phyloP scores from a whole-genome alignment of 2,329 filamentous ascomycete species.

The Sporothrix curviconia region DNA sequence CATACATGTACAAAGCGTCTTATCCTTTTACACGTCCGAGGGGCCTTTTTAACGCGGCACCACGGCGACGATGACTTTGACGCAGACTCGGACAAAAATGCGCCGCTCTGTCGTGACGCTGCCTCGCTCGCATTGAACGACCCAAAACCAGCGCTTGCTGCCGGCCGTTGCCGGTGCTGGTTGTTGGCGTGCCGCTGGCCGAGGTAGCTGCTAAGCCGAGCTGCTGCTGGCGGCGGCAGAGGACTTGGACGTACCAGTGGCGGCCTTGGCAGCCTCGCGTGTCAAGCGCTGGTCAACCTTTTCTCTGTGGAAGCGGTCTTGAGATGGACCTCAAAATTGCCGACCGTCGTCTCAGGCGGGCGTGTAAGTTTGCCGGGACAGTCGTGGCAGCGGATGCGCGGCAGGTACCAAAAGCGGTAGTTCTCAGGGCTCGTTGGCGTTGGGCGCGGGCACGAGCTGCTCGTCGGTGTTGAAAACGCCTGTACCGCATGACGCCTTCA shows the following conservation, averaged over 20 bases:
- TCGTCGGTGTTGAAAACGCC: constrained; percentile 70
- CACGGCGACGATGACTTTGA: constrained; percentile 2
- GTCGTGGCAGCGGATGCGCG: constrained; percentile 84
- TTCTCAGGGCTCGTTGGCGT: constrained; percentile 44
- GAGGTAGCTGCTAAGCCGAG: not conserved
- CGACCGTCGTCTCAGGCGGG: constrained; percentile 78
- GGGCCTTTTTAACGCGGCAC: not conserved
- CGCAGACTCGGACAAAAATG: not conserved
- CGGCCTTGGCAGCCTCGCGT: constrained; percentile 19
- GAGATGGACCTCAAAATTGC: constrained; percentile 89
- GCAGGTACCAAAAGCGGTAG: constrained; percentile 73
- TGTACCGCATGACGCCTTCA: constrained; percentile 87
- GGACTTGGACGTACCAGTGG: not conserved
- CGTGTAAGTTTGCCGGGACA: constrained; percentile 94
- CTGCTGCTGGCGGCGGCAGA: too few relatives aligned
- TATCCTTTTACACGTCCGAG: not conserved
- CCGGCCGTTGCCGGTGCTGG: not conserved
- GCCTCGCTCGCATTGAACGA: not conserved
- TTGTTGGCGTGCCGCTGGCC: not conserved
- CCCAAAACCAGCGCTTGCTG: not conserved
- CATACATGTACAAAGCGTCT: not conserved
- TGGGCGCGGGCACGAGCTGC: constrained; percentile 49
- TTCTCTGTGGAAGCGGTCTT: constrained; percentile 71
- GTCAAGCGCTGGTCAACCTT: constrained; percentile 52
- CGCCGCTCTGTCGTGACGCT: not conserved